phyloP scores from a whole-genome alignment of 441 rosid genomes.

The Aleurites moluccanus region DNA sequence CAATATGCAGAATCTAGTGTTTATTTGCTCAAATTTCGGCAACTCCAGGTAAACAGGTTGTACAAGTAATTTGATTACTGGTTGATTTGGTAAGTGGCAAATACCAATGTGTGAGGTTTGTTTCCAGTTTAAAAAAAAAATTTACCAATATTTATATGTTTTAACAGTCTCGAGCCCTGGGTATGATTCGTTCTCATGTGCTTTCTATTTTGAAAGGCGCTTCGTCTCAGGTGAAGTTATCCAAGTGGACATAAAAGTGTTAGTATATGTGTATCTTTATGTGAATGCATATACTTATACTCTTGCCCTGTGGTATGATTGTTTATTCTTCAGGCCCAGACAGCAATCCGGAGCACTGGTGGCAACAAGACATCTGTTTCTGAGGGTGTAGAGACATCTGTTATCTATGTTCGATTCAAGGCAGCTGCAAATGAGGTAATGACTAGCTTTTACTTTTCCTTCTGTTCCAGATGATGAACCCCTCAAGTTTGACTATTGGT shows the following conservation, averaged over 20 bases:
- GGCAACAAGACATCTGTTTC: constrained; percentile 72
- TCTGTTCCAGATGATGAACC: constrained; percentile 11
- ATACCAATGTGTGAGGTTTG: constrained; percentile 4
- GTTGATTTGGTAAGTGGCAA: too few relatives aligned
- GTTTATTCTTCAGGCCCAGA: constrained; percentile 61
- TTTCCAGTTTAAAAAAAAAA: constrained; percentile 2
- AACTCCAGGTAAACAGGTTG: constrained; percentile 72
- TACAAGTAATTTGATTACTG: constrained; percentile 2
- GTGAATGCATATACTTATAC: neutral
- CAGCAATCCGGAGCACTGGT: constrained; percentile 70
- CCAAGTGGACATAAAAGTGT: constrained; percentile 19
- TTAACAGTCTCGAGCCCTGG: constrained; percentile 91
- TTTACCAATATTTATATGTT: constrained; percentile 24
- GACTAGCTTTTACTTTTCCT: constrained; percentile 6
- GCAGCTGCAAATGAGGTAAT: constrained; percentile 95
- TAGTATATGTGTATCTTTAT: neutral
- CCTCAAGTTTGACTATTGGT: neutral
- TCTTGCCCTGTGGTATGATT: constrained; percentile 20
- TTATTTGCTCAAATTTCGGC: constrained; percentile 93
- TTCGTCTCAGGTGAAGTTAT: constrained; percentile 75
- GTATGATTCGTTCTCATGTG: constrained; percentile 88
- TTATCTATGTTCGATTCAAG: constrained; percentile 91
- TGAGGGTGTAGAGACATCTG: constrained; percentile 96
- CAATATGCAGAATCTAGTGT: constrained; percentile 96
- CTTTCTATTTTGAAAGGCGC: constrained; percentile 84